Evolutionary conservation across 2,329 filamentous ascomycete species (phyloP).

Genomic region (Cladophialophora chaetospira): DNA sequence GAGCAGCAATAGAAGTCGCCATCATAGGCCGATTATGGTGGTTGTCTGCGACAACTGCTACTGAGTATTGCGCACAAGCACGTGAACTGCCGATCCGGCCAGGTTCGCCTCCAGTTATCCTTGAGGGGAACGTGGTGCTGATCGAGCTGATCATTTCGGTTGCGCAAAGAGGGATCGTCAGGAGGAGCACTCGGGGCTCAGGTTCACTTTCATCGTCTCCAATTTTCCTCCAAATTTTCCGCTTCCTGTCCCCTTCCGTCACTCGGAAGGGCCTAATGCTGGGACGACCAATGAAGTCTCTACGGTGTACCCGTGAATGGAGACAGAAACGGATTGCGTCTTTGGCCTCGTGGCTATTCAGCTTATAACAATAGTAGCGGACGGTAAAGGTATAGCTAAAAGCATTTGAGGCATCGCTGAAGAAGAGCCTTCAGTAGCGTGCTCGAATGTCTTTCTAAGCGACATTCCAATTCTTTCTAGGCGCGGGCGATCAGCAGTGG

Average conservation of each 20-base stretch:
- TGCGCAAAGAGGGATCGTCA: constrained; percentile 5
- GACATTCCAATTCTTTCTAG: constrained; percentile 12
- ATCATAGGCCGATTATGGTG: neutral
- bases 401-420: no score
- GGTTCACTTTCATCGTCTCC: neutral
- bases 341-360: constrained; percentile 19
- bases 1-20: neutral
- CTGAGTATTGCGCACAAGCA: no score
- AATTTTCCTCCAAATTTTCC: no score
- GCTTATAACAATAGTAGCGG: neutral
- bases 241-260: no score
- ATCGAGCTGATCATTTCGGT: constrained; percentile 12
- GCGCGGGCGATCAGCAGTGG: constrained; percentile 1
- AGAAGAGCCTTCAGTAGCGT: neutral
- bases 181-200: constrained; percentile 9
- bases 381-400: neutral
- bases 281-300: constrained; percentile 5
- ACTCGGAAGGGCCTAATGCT: no score
- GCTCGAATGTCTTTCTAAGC: constrained; percentile 12
- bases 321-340: constrained; percentile 17
- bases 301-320: neutral
- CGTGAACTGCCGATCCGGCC: constrained; percentile 3
- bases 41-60: neutral
- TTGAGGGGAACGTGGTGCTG: neutral
- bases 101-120: neutral